Evolutionary conservation across 2,329 filamentous ascomycete genomes (phyloP).

Genomic region (Phyllosticta paracitricarpa): DNA sequence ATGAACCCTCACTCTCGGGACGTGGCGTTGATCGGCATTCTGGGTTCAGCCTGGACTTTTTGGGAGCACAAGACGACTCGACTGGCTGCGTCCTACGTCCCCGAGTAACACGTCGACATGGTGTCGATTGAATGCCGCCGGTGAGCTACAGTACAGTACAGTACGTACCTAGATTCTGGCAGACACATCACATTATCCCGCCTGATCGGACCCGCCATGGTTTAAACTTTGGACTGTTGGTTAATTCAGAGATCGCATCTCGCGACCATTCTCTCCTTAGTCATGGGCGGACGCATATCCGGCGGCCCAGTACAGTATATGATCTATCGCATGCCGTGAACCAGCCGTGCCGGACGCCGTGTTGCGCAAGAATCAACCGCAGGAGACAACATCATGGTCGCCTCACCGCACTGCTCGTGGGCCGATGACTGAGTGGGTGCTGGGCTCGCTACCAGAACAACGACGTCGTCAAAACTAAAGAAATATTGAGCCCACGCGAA

Average conservation of each 20-base stretch:
- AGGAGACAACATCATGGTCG: background rate
- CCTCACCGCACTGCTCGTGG: background rate
- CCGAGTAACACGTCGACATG: background rate
- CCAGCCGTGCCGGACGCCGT: background rate
- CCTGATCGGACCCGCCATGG: background rate
- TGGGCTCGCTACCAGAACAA: background rate
- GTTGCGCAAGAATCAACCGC: slow-evolving; percentile 6
- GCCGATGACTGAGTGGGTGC: background rate
- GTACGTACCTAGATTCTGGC: background rate
- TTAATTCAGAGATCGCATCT: background rate
- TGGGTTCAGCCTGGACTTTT: slow-evolving; percentile 2
- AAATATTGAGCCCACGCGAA: background rate
- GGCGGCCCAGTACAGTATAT: background rate
- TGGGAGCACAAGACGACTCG: background rate
- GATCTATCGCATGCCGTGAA: slow-evolving; percentile 8
- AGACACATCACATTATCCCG: background rate
- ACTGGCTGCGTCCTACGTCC: background rate
- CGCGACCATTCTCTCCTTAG: background rate
- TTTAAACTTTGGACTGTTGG: background rate
- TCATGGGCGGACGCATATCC: slow-evolving; percentile 5
- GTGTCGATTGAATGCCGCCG: background rate
- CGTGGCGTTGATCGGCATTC: slow-evolving; percentile 9
- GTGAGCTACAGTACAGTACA: background rate
- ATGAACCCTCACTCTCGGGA: background rate
- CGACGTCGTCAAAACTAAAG: background rate